A percentile compares a stretch with the other conserved stretches of the same genome.
These are phyloP conservation scores for Penicillium griseofulvum DNA, from an alignment of 2,329 filamentous ascomycete genomes.

Conservation along the genomic window DNA sequence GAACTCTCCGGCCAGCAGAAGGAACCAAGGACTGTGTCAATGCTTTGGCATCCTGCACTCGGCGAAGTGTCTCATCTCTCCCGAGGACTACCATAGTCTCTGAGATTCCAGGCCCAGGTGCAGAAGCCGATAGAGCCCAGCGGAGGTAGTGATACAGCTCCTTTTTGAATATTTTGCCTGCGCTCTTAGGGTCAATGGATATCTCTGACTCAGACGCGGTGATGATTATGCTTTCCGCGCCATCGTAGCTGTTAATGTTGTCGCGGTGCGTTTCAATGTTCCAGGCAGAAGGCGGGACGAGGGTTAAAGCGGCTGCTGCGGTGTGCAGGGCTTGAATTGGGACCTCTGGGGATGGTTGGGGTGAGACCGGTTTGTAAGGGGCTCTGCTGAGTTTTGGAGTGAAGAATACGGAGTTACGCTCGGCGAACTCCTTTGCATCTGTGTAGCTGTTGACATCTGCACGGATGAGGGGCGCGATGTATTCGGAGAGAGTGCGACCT, in stretches of 20 bases:
- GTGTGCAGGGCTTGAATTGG: constrained; percentile 44
- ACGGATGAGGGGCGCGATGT: constrained; percentile 52
- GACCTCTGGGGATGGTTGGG: constrained; percentile 20
- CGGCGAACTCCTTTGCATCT: constrained; percentile 54
- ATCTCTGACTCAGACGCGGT: constrained; percentile 1
- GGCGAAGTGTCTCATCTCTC: constrained; percentile 48
- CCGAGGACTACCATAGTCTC: constrained; percentile 57
- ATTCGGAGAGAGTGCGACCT: constrained; percentile 43
- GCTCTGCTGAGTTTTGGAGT: constrained; percentile 31
- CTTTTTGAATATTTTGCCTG: constrained; percentile 42
- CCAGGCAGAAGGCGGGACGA: constrained; percentile 45
- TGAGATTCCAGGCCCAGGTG: constrained; percentile 53
- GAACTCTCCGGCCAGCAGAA: constrained; percentile 19
- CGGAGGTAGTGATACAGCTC: constrained; percentile 57
- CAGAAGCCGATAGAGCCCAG: constrained; percentile 54
- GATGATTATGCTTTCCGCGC: constrained; percentile 15
- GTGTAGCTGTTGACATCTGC: constrained; percentile 59
- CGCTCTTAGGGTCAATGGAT: constrained; percentile 11
- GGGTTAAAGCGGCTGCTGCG: constrained; percentile 42
- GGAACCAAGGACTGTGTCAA: constrained; percentile 27
- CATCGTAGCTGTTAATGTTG: constrained; percentile 41
- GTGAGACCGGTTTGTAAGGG: constrained; percentile 22
- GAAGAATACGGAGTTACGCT: constrained; percentile 61
- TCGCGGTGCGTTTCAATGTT: constrained; percentile 37
- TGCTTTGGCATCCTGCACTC: constrained; percentile 43